Base-by-base conservation (phyloP, 23 red algal genomes). In the Agarophyton chilense region DNA sequence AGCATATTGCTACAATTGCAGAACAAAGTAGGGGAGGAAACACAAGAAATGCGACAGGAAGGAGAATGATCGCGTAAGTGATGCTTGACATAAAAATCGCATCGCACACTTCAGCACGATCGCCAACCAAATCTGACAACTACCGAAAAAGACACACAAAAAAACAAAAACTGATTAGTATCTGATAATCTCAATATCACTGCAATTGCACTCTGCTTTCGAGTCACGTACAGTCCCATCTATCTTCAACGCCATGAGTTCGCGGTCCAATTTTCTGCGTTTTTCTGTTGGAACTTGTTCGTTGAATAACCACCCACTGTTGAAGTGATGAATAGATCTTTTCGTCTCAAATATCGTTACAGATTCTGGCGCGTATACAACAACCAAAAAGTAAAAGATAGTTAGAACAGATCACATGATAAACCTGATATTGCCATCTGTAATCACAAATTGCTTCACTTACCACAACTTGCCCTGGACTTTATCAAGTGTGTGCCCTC, bases 221-320 rank as follows among this genome's bases (percentile, higher is more conserved):
- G 60, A 25, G 13, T 12, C 9, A 86, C 82, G 26, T 86, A 86
- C 82, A 26, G 9, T 35, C n/a, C 82, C 82, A 11, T 31, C 55
- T n/a, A 86, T 72, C 34, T 67, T 63, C 50, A 86, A 72, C 25
- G 62, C 50, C 8, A n/a, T 44, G 2, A 86, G 46, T 63, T 86
- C 64, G 32, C 60, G 42, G 24, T 72, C 82, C 13, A 86, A 10
- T 22, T 74, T 29, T 34, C 60, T 70, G 22, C 82, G 82, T 19
- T 38, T 44, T 10, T 39, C 33, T 1, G 22, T 5, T 18, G 42
- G 39, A 14, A 53, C 64, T 32, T 32, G 38, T 9, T 86, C 25
- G 64, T 73, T 86, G 82, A 70, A 86, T 51, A 86, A 24, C 82
- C 82, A 86, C 26, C 82, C 82, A 17, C 58, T 67, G 64, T 86